Base-by-base conservation (phyloP, 768 basidiomycete genomes). In the Lentinula guzmanii region DNA sequence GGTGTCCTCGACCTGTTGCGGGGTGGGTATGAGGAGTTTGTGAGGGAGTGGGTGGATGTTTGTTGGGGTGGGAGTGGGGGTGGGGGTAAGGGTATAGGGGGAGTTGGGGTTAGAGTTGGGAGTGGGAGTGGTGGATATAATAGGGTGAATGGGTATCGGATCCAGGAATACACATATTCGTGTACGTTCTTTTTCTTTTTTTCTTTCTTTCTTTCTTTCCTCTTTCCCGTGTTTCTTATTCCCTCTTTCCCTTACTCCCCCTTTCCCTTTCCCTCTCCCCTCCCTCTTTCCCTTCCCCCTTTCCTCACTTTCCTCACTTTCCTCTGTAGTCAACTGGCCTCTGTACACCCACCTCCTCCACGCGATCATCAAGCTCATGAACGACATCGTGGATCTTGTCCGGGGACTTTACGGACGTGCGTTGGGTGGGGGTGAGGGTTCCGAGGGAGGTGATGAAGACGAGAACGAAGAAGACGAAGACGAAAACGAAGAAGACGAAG, bases 371-470 rank as follows among this genome's bases (percentile, higher is more conserved):
- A 31, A 24, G 48, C 24, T 39, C 42, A 5, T 74, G 71, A 56
- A 65, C 60, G 18, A 52, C 13, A 7, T 70, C 66, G 68, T 65
- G 67, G 52, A 61, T 39, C n/a, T 58, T 42, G 24, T 74, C 68
- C 8, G 16, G 10, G 10, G 5, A 1, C 5, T 43, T 11, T 15
- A 10, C 1, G 16, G 2, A 11, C 13, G 5, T 5, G 10, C 42
- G 10, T 15, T 5, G 10, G 21, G 21, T 21, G 21, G 21, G 21
- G 21, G 21, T 21, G 21, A 21, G 21, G 21, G 21, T n/a, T n/a
- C n/a, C n/a, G n/a, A n/a, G n/a, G n/a, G n/a, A n/a, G n/a, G n/a
- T n/a, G n/a, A n/a, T n/a, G 42, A 43, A 71, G 67, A 67, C 7
- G 55, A 63, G 64, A 43, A 56, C 60, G 10, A 52, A 42, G 51